These are phyloP conservation scores for Eucalyptus erythrocorys DNA, from an alignment of 345 rosid genomes.

Conservation along the genomic window DNA sequence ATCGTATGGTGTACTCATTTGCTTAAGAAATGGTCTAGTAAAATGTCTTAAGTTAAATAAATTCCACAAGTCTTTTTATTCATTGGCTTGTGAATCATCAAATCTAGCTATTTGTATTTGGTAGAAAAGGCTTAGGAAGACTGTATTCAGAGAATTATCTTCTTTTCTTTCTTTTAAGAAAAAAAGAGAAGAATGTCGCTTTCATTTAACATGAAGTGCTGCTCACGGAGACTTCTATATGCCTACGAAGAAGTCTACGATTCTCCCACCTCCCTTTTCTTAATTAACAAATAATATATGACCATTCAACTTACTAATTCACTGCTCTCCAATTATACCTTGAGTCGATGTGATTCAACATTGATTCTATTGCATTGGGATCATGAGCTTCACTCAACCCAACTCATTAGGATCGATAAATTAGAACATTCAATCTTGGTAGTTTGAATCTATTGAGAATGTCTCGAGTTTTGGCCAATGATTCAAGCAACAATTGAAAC, in stretches of 20 bases:
- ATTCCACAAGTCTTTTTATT: too few species aligned
- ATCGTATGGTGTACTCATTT: background rate
- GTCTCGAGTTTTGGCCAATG: background rate
- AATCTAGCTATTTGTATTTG: background rate
- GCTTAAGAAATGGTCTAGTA: background rate
- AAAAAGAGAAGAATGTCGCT: background rate
- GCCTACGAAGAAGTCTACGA: background rate
- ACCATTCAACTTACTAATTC: background rate
- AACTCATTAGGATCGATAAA: background rate
- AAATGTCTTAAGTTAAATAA: background rate
- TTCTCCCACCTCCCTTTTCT: background rate
- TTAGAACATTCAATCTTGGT: background rate
- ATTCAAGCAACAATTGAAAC: too few species aligned
- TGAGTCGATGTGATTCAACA: background rate
- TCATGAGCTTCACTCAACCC: background rate
- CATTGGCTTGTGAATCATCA: background rate
- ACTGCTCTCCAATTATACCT: background rate
- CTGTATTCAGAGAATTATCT: background rate
- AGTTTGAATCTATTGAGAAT: background rate
- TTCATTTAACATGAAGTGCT: background rate
- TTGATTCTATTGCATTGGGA: background rate
- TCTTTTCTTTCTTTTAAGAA: fast-evolving
- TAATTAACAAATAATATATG: too few species aligned
- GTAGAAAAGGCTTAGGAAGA: background rate
- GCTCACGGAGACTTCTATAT: background rate